Evolutionary conservation across 2,329 filamentous ascomycete species (phyloP).

Genomic region (Septoria petroselini): DNA sequence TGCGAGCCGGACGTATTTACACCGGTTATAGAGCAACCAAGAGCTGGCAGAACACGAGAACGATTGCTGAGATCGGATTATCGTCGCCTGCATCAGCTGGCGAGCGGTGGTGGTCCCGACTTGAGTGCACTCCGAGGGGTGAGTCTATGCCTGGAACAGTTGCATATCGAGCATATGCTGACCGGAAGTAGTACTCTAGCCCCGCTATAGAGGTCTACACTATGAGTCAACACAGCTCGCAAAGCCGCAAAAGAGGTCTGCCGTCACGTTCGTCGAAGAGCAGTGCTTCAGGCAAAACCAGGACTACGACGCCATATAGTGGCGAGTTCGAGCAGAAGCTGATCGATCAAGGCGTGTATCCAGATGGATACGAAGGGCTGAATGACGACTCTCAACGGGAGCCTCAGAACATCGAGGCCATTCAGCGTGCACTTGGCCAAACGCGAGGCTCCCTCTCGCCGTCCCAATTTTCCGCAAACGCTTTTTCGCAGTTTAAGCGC

Average conservation of each 20-base stretch:
- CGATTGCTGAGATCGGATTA: slow-evolving; percentile 6
- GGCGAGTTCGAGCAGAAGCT: slow-evolving; percentile 33
- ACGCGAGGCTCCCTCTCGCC: slow-evolving; percentile 22
- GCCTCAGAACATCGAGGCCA: slow-evolving; percentile 23
- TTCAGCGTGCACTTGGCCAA: slow-evolving; percentile 17
- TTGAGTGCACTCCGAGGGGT: background rate
- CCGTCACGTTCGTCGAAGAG: slow-evolving; percentile 3
- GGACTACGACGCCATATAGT: slow-evolving; percentile 26
- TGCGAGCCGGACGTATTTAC: background rate
- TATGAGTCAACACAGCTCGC: background rate
- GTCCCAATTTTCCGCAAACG: slow-evolving; percentile 21
- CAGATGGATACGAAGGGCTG: slow-evolving; percentile 5
- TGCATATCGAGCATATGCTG: background rate
- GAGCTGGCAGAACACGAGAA: slow-evolving; percentile 1
- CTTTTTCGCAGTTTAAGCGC: slow-evolving; percentile 23
- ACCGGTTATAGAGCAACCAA: slow-evolving; percentile 2
- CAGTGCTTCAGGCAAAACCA: slow-evolving; percentile 22
- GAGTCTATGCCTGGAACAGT: background rate
- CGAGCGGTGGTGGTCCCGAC: background rate
- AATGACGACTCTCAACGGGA: slow-evolving; percentile 16
- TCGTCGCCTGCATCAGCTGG: background rate
- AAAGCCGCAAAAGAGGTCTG: slow-evolving; percentile 1
- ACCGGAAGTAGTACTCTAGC: slow-evolving; percentile 3
- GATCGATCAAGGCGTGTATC: slow-evolving; percentile 30
- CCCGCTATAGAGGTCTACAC: background rate